phyloP scores from a whole-genome alignment of 805 yeast genomes.

The Hanseniaspora occidentalis region DNA sequence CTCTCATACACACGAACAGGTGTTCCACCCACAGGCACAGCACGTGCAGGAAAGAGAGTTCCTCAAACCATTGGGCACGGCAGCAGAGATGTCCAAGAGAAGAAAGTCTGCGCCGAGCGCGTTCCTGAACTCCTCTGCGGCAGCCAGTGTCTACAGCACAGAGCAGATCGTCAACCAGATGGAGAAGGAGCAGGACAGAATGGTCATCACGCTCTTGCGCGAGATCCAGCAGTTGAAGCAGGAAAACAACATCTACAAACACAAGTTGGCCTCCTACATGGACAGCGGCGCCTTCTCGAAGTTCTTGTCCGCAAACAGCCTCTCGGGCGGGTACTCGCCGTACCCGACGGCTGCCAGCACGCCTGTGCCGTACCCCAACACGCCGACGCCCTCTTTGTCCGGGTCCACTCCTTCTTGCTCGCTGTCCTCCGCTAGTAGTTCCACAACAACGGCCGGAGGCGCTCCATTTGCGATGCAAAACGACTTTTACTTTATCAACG shows the following conservation, averaged over 20 bases:
- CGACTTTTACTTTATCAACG: neutral
- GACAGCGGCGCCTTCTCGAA: neutral
- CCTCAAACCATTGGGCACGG: neutral
- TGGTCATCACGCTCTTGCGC: constrained; percentile 40
- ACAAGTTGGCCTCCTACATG: constrained; percentile 7
- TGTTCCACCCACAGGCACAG: neutral
- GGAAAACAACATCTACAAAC: constrained; percentile 29
- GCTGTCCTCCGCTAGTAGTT: neutral
- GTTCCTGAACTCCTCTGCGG: neutral
- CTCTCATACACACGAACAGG: too few species aligned
- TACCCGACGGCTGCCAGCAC: neutral
- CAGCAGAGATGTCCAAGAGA: constrained; percentile 1
- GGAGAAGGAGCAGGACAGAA: constrained; percentile 57
- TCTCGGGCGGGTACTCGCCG: neutral
- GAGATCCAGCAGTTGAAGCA: constrained; percentile 37
- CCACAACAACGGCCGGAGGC: neutral
- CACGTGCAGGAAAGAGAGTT: neutral
- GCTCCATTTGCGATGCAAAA: neutral
- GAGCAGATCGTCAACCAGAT: constrained; percentile 44
- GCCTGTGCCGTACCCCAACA: too few species aligned
- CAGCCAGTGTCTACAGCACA: neutral
- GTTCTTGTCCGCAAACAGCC: neutral
- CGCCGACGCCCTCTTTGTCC: neutral
- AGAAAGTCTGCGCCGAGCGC: constrained; percentile 6
- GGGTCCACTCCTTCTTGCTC: neutral